Evolutionary conservation across 495 filamentous ascomycete species (phyloP), one percentile per base, ranked within the genome.

Genomic region (Aspergillus avenaceus): DNA sequence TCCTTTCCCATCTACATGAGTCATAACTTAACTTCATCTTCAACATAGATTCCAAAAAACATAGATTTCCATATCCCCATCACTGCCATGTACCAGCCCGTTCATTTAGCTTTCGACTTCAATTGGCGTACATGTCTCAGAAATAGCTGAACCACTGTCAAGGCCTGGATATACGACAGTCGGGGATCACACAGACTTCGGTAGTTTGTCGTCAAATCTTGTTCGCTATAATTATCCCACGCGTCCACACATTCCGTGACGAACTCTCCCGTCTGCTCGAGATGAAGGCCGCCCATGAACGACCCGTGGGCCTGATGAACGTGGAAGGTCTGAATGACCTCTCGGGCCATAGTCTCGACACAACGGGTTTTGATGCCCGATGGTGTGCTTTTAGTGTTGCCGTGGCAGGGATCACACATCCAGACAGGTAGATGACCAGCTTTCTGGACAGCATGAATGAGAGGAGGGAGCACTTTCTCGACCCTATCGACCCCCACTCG

Each of bases 391-490:
- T 18, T 23, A 4, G 47, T 50, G 13, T 50, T 50, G 0, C 38
- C 47, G 18, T 50, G 47, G 26, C 47, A 50, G 1, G 47, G 47
- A n/a, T 50, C 47, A 19, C 37, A 32, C 47, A 50, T 18, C 47
- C 47, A 50, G 19, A 50, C 27, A 7, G 47, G 47, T 1, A 43
- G 27, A 24, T 50, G 47, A 18, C 47, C 47, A n/a, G 40, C 43
- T 7, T 36, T 18, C n/a, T 45, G 49, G 4, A 51, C 49, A 0
- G 49, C 49, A 8, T 26, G 40, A 22, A 51, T 40, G 18, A 45
- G 41, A 18, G 49, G 21, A 2, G 49, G 49, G n/a, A 51, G 49
- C 1, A 45, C 29, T 2, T 41, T 18, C 7, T 23, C 24, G 2
- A 51, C 41, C 8, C 29, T 25, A 16, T 21, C 31, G 23, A 27